A percentile compares a stretch with the other conserved stretches of the same genome.
phyloP scores from a whole-genome alignment of 192 early-diverging fungal genomes.

The Mortierella claussenii region DNA sequence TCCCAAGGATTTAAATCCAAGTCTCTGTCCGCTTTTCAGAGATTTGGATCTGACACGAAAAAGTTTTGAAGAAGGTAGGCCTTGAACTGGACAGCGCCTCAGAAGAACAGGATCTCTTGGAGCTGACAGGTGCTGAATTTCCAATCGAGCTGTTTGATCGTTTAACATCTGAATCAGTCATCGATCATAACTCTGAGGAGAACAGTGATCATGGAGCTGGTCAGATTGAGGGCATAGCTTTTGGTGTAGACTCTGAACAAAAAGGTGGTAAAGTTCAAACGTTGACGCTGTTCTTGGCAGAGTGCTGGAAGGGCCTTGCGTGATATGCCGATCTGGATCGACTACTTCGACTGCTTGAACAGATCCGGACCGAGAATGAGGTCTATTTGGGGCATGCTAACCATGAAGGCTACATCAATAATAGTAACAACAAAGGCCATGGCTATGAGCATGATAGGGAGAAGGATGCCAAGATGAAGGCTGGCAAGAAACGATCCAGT shows the following conservation, averaged over 20 bases:
- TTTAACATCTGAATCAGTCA: neutral
- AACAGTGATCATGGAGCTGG: no score
- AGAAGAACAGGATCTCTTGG: neutral
- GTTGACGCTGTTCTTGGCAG: neutral
- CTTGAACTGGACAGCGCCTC: neutral
- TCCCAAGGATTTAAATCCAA: neutral
- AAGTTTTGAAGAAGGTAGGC: neutral
- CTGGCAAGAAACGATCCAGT: neutral
- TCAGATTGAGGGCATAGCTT: no score
- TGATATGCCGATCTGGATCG: slow-evolving; percentile 10
- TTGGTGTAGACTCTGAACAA: no score
- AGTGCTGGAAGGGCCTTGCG: slow-evolving; percentile 13
- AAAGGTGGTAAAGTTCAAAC: no score
- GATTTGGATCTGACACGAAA: slow-evolving; percentile 7
- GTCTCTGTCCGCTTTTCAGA: neutral
- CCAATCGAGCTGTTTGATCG: slow-evolving; percentile 10
- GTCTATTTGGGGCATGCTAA: no score
- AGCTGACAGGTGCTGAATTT: slow-evolving; percentile 6
- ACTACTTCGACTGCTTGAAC: slow-evolving; percentile 1
- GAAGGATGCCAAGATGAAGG: neutral
- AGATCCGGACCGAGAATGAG: slow-evolving; percentile 3
- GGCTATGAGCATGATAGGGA: neutral
- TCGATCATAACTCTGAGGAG: no score
- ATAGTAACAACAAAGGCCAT: no score
- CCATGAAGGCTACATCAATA: no score